Conservation (phyloP, 768 basidiomycete genomes). For the Steccherinum ochraceum region DNA sequence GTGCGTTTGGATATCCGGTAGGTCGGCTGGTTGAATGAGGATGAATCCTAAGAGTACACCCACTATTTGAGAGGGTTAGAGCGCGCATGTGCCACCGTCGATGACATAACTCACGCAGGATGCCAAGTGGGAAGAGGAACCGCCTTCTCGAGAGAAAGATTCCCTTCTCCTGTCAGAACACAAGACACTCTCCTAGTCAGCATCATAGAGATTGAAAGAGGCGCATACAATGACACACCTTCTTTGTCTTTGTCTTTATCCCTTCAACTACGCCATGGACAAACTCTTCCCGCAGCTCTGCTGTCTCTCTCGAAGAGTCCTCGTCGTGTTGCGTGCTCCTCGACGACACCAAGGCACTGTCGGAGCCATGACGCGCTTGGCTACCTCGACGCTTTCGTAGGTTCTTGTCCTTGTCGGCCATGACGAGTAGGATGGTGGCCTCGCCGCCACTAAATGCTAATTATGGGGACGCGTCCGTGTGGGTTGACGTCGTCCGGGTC, state of each 20-base stretch:
- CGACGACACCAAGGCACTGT: not conserved
- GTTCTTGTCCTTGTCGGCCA: not conserved
- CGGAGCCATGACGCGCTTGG: not conserved
- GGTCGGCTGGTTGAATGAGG: slow-evolving; percentile 59
- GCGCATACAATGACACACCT: too few relatives aligned
- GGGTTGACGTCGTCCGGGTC: too few relatives aligned
- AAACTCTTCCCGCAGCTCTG: slow-evolving; percentile 13
- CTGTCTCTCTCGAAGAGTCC: slow-evolving; percentile 2
- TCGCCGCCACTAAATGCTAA: too few relatives aligned
- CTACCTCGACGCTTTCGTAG: not conserved
- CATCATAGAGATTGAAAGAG: not conserved
- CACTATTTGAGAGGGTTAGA: slow-evolving; percentile 32
- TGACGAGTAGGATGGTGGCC: too few relatives aligned
- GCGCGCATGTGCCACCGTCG: not conserved
- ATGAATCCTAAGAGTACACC: slow-evolving; percentile 59
- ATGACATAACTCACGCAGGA: slow-evolving; percentile 42
- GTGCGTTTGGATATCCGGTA: slow-evolving; percentile 64
- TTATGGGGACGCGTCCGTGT: too few relatives aligned
- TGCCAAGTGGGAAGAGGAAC: slow-evolving; percentile 68
- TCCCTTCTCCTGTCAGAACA: slow-evolving; percentile 7
- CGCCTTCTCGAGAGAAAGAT: slow-evolving; percentile 32
- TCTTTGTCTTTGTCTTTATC: slow-evolving; percentile 20
- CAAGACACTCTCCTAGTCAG: not conserved
- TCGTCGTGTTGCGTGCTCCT: slow-evolving; percentile 4
- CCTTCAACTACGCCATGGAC: slow-evolving; percentile 19